Evolutionary conservation across 2,329 filamentous ascomycete genomes (phyloP).

Genomic region (Sclerotinia subarctica): DNA sequence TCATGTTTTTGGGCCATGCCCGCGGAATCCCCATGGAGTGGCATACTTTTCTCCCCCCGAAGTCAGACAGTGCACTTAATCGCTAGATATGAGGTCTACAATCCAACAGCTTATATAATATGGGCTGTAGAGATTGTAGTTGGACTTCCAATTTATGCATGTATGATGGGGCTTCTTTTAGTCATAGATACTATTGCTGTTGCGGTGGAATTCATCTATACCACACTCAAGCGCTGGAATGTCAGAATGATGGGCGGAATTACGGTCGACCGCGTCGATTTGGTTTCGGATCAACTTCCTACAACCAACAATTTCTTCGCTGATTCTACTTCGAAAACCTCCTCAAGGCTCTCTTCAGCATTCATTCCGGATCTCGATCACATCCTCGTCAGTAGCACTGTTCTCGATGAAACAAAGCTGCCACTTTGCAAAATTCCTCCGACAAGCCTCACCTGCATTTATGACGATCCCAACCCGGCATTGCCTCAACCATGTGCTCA

Average conservation of each 20-base stretch:
- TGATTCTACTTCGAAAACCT: neutral
- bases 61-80: neutral
- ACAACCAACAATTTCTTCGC: neutral
- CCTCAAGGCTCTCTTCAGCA: too few relatives aligned
- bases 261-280: too few relatives aligned
- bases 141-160: neutral
- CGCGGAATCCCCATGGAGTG: too few relatives aligned
- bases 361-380: neutral
- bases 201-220: neutral
- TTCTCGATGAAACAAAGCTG: too few relatives aligned
- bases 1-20: too few relatives aligned
- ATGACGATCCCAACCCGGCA: too few relatives aligned
- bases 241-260: neutral
- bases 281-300: neutral
- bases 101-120: too few relatives aligned
- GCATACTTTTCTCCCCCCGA: neutral
- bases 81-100: too few relatives aligned
- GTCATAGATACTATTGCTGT: neutral
- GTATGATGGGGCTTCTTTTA: neutral
- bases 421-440: neutral
- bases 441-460: neutral
- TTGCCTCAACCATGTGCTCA: neutral
- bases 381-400: rapidly evolving
- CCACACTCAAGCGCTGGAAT: neutral
- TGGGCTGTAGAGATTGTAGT: too few relatives aligned